Base-by-base conservation (phyloP, 257 asterid species). In the Penstemon davidsonii region DNA sequence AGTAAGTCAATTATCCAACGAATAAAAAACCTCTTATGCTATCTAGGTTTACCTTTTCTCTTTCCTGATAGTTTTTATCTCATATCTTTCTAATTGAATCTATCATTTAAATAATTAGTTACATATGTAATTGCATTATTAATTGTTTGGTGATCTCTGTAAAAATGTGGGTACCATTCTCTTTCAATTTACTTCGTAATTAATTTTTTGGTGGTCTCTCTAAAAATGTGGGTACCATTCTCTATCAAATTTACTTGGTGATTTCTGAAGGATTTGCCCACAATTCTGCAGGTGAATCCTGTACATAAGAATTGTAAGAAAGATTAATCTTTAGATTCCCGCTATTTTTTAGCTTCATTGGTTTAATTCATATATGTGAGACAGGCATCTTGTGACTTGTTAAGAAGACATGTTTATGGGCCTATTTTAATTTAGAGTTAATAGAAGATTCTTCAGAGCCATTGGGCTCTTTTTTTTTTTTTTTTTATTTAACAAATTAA, bases 231-330 rank as follows among this genome's bases (percentile, higher is more conserved):
- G 46, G 49, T 8, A n/a, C 33, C 8, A 42, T 55, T 62, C 18
- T 55, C 55, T 37, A 5, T 56, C 15, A 53, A 25, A 10, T 3
- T 25, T 49, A 56, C 37, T 8, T 7, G 62, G 10, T 60, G 33
- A 43, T 51, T 53, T 51, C 11, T 43, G 44, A 13, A 33, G 2
- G 4, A 42, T 41, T 41, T 60, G 54, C 47, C 11, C 42, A 42
- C 55, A 39, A 62, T 13, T 53, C 65, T 56, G 8, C 5, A 46
- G 60, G 46, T 55, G 57, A 56, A 33, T 39, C 51, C 66, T 49
- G 63, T 56, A 7, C 37, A 49, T 65, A 7, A 7, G 51, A 58
- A 36, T 67, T 59, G 10, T 33, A n/a, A 72, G 64, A 40, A 3
- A 8, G 47, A 12, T 51, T 66, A 36, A 49, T 44, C 9, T 51